Conservation (phyloP, 108 stramenopile species). For the Ochromonas danica region DNA sequence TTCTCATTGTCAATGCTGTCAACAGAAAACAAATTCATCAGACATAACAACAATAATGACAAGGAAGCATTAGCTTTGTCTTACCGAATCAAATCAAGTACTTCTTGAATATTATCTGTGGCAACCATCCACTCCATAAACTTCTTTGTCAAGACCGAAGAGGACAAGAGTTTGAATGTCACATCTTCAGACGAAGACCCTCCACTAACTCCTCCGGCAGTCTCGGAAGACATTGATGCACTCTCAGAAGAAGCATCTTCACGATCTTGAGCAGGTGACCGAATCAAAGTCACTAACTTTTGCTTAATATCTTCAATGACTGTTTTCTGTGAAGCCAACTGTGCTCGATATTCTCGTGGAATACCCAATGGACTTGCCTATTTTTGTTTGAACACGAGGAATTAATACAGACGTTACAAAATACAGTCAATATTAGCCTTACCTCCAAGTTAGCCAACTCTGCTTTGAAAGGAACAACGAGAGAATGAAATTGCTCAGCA, state of each 20-base stretch:
- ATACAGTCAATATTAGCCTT: neutral
- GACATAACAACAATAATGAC: neutral
- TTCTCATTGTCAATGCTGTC: too few relatives aligned
- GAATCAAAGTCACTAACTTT: neutral
- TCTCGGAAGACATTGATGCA: constrained; percentile 12
- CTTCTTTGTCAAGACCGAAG: neutral
- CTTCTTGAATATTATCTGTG: neutral
- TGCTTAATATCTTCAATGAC: neutral
- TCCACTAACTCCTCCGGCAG: neutral
- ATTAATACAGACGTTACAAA: neutral
- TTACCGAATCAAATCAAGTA: constrained; percentile 10
- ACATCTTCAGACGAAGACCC: neutral
- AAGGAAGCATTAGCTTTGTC: neutral
- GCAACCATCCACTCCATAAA: constrained; percentile 23
- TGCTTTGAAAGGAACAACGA: constrained; percentile 5
- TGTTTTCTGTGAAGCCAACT: neutral
- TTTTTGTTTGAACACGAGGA: neutral
- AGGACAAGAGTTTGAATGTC: neutral
- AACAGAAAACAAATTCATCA: neutral
- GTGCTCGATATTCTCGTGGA: neutral
- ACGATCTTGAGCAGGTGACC: too few relatives aligned
- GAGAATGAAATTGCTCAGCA: neutral
- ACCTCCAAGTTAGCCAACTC: neutral
- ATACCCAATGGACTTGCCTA: neutral
- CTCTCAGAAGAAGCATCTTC: too few relatives aligned